A percentile compares a stretch with the other conserved stretches of the same genome.
Evolutionary conservation across 768 basidiomycete species (phyloP).

Genomic region (Multifurca ochricompacta): DNA sequence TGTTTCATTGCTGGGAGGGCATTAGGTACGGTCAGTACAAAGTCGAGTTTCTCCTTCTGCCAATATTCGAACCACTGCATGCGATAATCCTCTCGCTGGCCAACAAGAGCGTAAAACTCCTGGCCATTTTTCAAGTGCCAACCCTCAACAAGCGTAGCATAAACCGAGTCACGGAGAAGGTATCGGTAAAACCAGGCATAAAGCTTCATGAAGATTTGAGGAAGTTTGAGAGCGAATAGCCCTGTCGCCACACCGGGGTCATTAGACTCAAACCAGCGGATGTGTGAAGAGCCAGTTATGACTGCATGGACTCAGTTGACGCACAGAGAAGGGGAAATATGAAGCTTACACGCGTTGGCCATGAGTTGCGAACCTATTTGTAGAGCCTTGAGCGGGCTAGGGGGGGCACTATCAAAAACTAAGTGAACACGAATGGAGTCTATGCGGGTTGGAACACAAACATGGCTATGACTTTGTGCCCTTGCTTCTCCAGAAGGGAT

Average conservation of each 20-base stretch:
- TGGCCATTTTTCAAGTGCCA: slow-evolving; percentile 42
- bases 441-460: slow-evolving; percentile 15
- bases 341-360: slow-evolving; percentile 39
- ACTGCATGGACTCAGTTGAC: not conserved
- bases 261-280: slow-evolving; percentile 35
- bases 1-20: slow-evolving; percentile 54
- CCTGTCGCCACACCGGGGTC: slow-evolving; percentile 40
- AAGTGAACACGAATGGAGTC: not conserved
- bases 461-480: slow-evolving; percentile 50
- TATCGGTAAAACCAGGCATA: slow-evolving; percentile 47
- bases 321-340: slow-evolving; percentile 21
- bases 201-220: slow-evolving; percentile 37
- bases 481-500: slow-evolving; percentile 35
- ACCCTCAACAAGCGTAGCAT: slow-evolving; percentile 45
- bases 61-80: slow-evolving; percentile 34
- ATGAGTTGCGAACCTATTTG: slow-evolving; percentile 46
- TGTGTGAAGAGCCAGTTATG: slow-evolving; percentile 25
- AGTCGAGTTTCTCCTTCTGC: slow-evolving; percentile 47
- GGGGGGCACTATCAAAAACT: slow-evolving; percentile 30
- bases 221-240: slow-evolving; percentile 37
- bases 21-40: slow-evolving; percentile 53
- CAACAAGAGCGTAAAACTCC: slow-evolving; percentile 45
- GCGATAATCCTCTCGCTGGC: slow-evolving; percentile 36
- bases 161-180: slow-evolving; percentile 43
- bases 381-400: slow-evolving; percentile 44